Percentiles rank a stretch among this genome's conserved stretches.
Conservation (phyloP, 2,329 filamentous ascomycete genomes). For the Huntiella bhutanensis region DNA sequence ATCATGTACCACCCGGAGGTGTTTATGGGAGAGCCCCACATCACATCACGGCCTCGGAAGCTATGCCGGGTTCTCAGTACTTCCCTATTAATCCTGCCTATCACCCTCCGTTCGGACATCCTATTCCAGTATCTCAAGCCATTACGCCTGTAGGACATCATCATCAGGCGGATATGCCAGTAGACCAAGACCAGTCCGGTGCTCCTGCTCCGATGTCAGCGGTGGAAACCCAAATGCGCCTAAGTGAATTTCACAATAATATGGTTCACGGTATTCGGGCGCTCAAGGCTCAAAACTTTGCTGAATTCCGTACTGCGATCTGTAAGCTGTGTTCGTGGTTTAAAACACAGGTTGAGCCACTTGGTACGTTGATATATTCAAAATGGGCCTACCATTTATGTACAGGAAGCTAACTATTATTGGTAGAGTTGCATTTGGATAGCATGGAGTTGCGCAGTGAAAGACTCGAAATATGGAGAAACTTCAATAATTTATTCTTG, state of each 20-base stretch:
- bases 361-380: neutral
- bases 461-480: conserved; percentile 71
- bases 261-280: neutral
- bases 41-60: too few species aligned
- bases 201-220: neutral
- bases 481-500: conserved; percentile 90
- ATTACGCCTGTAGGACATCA: neutral
- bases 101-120: neutral
- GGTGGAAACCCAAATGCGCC: neutral
- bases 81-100: neutral
- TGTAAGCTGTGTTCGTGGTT: neutral
- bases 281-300: neutral
- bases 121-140: neutral
- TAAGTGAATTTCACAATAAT: neutral
- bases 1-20: too few species aligned
- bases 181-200: neutral
- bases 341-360: neutral
- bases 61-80: too few species aligned
- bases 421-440: conserved; percentile 11
- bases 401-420: too few species aligned
- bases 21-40: too few species aligned
- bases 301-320: neutral
- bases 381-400: too few species aligned
- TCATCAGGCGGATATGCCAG: neutral
- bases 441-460: conserved; percentile 22